phyloP scores from a whole-genome alignment of 2,329 filamentous ascomycete genomes.

The Trichoderma brevicompactum region DNA sequence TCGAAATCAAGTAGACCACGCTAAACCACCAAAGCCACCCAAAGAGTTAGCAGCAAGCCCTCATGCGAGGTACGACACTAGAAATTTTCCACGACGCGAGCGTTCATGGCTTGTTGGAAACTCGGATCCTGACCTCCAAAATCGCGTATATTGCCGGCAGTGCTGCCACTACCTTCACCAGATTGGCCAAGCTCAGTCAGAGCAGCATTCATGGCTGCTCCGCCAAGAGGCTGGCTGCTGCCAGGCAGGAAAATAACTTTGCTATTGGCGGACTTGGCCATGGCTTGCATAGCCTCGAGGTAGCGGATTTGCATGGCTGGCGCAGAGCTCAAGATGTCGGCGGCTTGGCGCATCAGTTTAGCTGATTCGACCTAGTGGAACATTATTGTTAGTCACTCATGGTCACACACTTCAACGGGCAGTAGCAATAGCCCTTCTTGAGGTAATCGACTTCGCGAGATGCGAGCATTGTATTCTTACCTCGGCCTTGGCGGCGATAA shows the following conservation, averaged over 20 bases:
- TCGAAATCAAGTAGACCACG: conserved; percentile 45
- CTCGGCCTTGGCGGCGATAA: conserved; percentile 95
- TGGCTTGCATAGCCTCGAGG: conserved; percentile 97
- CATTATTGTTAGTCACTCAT: conserved; percentile 14
- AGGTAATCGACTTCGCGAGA: background rate
- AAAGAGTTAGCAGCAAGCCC: conserved; percentile 40
- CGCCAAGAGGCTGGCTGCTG: conserved; percentile 58
- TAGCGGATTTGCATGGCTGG: conserved; percentile 99
- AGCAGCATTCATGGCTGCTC: conserved; percentile 48
- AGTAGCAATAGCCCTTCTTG: background rate
- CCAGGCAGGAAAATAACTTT: conserved; percentile 85
- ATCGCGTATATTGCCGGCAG: conserved; percentile 53
- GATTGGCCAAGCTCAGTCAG: conserved; percentile 45
- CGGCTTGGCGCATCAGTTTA: conserved; percentile 90
- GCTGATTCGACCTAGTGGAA: conserved; percentile 75
- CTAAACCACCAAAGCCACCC: conserved; percentile 38
- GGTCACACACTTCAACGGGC: too few species aligned
- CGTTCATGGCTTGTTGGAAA: conserved; percentile 81
- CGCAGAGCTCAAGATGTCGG: conserved; percentile 87
- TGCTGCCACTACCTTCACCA: conserved; percentile 53
- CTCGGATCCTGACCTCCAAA: conserved; percentile 60
- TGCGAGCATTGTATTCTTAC: conserved; percentile 36
- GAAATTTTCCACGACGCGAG: conserved; percentile 84
- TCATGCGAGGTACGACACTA: conserved; percentile 48
- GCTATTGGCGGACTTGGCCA: conserved; percentile 91